Conservation (phyloP, 495 filamentous ascomycete species). For the Penicillium cosmopolitanum region DNA sequence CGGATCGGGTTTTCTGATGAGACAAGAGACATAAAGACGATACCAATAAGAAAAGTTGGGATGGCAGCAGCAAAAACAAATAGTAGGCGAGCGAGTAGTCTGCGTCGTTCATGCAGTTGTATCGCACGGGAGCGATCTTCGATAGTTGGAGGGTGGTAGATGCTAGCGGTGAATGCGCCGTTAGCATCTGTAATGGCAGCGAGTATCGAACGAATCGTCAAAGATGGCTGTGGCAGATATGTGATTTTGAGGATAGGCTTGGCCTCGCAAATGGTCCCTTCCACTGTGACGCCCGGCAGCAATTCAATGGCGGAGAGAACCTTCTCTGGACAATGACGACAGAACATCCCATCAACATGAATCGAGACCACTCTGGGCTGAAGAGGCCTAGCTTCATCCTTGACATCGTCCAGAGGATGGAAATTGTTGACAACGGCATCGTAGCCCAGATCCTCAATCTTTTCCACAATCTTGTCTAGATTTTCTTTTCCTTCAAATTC, state of each 20-base stretch:
- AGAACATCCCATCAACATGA: constrained; percentile 82
- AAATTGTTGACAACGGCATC: constrained; percentile 62
- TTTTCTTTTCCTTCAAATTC: constrained; percentile 61
- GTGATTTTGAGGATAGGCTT: constrained; percentile 70
- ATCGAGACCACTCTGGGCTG: constrained; percentile 64
- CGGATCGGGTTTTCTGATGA: constrained; percentile 57
- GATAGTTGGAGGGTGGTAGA: constrained; percentile 81
- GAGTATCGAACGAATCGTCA: constrained; percentile 80
- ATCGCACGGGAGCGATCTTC: constrained; percentile 82
- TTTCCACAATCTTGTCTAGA: constrained; percentile 61
- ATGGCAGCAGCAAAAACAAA: constrained; percentile 76
- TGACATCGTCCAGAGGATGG: constrained; percentile 15
- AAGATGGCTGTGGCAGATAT: constrained; percentile 69
- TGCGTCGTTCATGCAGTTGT: constrained; percentile 62
- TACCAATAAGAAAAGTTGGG: constrained; percentile 86
- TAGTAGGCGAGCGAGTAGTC: constrained; percentile 65
- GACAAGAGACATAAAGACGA: constrained; percentile 88
- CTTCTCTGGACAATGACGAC: constrained; percentile 75
- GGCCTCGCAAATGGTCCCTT: constrained; percentile 50
- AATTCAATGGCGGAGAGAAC: constrained; percentile 57
- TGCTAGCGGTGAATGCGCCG: constrained; percentile 62
- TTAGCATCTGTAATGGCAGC: constrained; percentile 66
- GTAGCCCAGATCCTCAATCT: constrained; percentile 81
- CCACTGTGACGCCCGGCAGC: constrained; percentile 55
- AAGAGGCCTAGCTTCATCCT: constrained; percentile 12